phyloP scores from a whole-genome alignment of 2,329 filamentous ascomycete species.

The Westerdykella aurantiaca region DNA sequence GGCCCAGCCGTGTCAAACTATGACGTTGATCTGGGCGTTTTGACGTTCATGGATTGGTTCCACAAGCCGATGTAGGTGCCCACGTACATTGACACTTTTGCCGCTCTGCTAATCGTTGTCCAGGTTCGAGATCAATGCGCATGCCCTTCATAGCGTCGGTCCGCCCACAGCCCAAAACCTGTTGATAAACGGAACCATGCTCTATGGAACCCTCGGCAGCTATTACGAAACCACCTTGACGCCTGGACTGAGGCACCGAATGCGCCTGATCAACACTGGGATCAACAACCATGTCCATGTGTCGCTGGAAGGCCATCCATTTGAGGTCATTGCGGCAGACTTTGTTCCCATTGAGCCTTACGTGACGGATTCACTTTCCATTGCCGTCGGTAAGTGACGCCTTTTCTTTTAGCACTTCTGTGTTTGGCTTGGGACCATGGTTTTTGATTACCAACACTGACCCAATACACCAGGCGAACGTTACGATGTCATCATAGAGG shows the following conservation, averaged over 20 bases:
- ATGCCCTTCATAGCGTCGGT: conserved; percentile 32
- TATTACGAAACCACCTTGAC: conserved; percentile 31
- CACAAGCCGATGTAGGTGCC: conserved; percentile 19
- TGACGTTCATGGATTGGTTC: conserved; percentile 40
- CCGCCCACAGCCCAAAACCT: conserved; percentile 45
- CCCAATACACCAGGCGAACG: conserved; percentile 26
- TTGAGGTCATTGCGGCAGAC: conserved; percentile 42
- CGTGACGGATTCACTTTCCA: conserved; percentile 28
- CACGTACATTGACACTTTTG: neutral
- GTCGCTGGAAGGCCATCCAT: conserved; percentile 37
- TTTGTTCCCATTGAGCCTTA: conserved; percentile 43
- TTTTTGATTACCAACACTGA: neutral
- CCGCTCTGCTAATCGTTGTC: conserved; percentile 2
- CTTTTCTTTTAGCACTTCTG: neutral
- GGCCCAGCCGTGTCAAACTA: conserved; percentile 36
- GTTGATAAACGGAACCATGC: conserved; percentile 54
- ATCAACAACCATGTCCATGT: conserved; percentile 37
- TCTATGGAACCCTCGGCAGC: conserved; percentile 22
- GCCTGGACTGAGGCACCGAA: conserved; percentile 40
- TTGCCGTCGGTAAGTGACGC: conserved; percentile 32
- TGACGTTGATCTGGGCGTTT: conserved; percentile 35
- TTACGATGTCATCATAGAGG: conserved; percentile 38
- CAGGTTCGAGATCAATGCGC: conserved; percentile 28
- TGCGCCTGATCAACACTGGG: conserved; percentile 41
- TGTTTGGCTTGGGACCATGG: too few species aligned